Evolutionary conservation across 2,329 filamentous ascomycete genomes (phyloP).

Genomic region (Basipetospora chlamydospora): DNA sequence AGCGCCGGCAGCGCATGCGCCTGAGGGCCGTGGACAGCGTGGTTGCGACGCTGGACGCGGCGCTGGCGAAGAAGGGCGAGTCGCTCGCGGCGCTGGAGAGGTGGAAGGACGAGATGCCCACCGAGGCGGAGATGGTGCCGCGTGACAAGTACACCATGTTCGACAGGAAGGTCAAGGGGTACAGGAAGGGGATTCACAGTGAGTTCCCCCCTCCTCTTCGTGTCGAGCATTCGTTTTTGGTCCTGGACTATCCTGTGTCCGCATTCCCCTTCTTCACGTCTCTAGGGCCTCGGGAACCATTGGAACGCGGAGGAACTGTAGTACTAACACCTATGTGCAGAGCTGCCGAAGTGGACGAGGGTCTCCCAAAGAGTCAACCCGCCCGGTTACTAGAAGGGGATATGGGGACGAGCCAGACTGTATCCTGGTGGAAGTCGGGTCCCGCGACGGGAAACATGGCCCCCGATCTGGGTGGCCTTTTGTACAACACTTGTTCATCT

Average conservation of each 20-base stretch:
- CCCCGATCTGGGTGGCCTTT: no score
- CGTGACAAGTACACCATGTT: conserved; percentile 98
- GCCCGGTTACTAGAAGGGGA: conserved; percentile 85
- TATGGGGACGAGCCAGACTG: no score
- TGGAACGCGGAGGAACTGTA: not conserved
- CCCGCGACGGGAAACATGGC: no score
- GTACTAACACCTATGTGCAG: conserved; percentile 23
- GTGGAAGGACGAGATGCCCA: conserved; percentile 95
- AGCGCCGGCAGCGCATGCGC: conserved; percentile 70
- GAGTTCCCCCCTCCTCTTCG: conserved; percentile 29
- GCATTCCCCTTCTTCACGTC: conserved; percentile 4
- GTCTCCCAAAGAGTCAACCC: conserved; percentile 89
- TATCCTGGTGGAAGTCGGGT: no score
- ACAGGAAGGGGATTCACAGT: conserved; percentile 97
- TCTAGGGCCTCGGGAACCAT: not conserved
- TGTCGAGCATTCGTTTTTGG: no score
- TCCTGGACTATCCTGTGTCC: no score
- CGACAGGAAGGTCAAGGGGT: conserved; percentile 87
- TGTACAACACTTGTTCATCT: no score
- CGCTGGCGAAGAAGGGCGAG: conserved; percentile 58
- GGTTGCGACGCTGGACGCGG: conserved; percentile 68
- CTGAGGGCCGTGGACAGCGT: conserved; percentile 75
- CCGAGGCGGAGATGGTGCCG: conserved; percentile 87
- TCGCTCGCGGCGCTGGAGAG: conserved; percentile 64
- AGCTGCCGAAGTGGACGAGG: conserved; percentile 85